Base-by-base conservation (phyloP, 108 stramenopile species). In the Aurantiochytrium sp. region DNA sequence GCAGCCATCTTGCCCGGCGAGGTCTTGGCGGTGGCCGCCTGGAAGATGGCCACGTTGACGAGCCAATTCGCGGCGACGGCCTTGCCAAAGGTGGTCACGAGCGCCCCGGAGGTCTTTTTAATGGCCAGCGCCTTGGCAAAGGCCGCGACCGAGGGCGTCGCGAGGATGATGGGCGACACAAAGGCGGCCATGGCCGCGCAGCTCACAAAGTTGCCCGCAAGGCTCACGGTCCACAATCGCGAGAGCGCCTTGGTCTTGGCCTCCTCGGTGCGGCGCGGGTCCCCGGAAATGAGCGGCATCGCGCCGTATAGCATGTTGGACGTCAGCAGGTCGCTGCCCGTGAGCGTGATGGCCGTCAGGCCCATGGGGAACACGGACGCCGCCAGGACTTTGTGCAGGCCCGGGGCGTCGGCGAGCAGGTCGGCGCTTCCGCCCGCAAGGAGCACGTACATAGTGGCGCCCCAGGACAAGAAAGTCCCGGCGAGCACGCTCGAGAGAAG, bases 21-120 rank as follows among this genome's bases (percentile, higher is more conserved):
- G 10, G 93, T 91, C 34, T 93, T 91, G 88, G 94, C 94, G 42
- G 95, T 94, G 54, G 95, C 93, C 37, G 95, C 94, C 95, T 96
- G 95, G 90, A 95, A 97, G 4, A 96, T 95, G 54, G 97, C 96
- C 93, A 97, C 95, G 89, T 97, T 97, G 8, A 98, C 98, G 36
- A 97, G 91, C 96, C 96, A 98, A 92, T 97, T 98, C 89, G 97
- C 97, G 36, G 96, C 91, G 85, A 98, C 93, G 4, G 96, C 98
- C 86, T 96, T 94, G 45, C 95, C 92, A 90, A 98, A 96, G 4
- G 96, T 93, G 89, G 92, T 91, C 54, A 95, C 91, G 90, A 95
- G 96, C 36, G 96, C 88, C 42, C 94, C 59, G 6, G 95, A 88
- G 59, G 92, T 93, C 89, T 97, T 97, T 53, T 93, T 94, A 39